phyloP scores from a whole-genome alignment of 345 rosid species.

The Pistacia vera region DNA sequence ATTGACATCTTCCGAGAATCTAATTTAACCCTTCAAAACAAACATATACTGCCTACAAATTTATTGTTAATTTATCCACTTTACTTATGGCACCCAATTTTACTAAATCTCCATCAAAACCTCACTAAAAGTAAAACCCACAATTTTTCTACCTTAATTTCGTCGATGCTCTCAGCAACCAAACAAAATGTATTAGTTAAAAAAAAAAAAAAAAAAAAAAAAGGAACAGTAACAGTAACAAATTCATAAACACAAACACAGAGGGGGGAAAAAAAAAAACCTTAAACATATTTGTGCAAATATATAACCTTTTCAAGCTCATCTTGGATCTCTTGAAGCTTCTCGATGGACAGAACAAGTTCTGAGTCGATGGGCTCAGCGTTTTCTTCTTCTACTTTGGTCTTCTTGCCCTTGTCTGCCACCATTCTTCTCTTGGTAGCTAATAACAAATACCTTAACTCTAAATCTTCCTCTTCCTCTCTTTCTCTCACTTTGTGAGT shows the following conservation, averaged over 20 bases:
- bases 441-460: conserved; percentile 23
- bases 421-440: conserved; percentile 48
- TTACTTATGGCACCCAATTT: background rate
- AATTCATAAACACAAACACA: background rate
- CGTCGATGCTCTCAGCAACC: conserved; percentile 5
- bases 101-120: background rate
- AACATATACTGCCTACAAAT: too few relatives aligned
- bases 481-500: conserved; percentile 1
- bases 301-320: conserved; percentile 82
- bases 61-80: background rate
- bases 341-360: conserved; percentile 87
- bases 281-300: background rate
- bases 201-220: background rate
- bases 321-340: conserved; percentile 95
- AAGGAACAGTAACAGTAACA: background rate
- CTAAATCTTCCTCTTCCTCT: conserved; percentile 1
- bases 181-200: background rate
- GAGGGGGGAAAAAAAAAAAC: background rate
- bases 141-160: background rate
- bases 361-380: conserved; percentile 69
- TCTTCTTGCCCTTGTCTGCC: conserved; percentile 84
- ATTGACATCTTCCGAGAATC: background rate
- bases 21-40: background rate
- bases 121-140: background rate
- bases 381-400: conserved; percentile 73